phyloP scores from a whole-genome alignment of 2,329 filamentous ascomycete species.

The Microcyclospora pomicola region DNA sequence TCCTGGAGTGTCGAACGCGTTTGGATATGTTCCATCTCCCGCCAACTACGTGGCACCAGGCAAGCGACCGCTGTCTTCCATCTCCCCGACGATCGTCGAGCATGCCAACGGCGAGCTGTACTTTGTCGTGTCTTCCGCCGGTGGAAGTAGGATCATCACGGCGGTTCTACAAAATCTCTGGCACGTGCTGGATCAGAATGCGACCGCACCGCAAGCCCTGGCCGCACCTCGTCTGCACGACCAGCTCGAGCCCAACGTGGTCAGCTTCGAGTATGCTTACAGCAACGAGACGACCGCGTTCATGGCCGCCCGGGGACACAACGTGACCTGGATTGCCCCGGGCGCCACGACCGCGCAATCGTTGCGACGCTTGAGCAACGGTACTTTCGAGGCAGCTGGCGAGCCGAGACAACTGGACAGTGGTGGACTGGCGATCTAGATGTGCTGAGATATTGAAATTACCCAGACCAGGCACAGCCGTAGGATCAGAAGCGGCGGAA shows the following conservation, averaged over 20 bases:
- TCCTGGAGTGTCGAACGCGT: constrained; percentile 61
- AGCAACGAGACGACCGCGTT: constrained; percentile 50
- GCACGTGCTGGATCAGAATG: constrained; percentile 53
- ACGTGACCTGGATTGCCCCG: constrained; percentile 53
- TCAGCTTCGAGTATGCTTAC: constrained; percentile 55
- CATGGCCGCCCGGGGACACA: constrained; percentile 53
- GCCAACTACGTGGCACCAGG: constrained; percentile 69
- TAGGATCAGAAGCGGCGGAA: background rate
- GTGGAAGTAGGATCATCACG: constrained; percentile 71
- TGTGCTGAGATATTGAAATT: constrained; percentile 3
- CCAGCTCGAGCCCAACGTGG: constrained; percentile 60
- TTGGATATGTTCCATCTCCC: constrained; percentile 67
- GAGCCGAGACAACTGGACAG: constrained; percentile 64
- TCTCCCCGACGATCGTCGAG: constrained; percentile 66
- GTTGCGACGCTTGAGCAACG: constrained; percentile 46
- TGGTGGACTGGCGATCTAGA: constrained; percentile 40
- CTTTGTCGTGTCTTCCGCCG: constrained; percentile 60
- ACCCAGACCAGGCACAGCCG: too few species aligned
- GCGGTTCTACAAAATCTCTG: constrained; percentile 61
- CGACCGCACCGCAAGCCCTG: constrained; percentile 49
- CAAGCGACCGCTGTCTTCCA: constrained; percentile 74
- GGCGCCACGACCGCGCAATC: constrained; percentile 59
- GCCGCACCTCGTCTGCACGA: constrained; percentile 60
- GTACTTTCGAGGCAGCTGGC: constrained; percentile 61
- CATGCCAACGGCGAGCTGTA: constrained; percentile 50